Base-by-base conservation (phyloP, 495 filamentous ascomycete genomes). In the Penicillium waksmanii region DNA sequence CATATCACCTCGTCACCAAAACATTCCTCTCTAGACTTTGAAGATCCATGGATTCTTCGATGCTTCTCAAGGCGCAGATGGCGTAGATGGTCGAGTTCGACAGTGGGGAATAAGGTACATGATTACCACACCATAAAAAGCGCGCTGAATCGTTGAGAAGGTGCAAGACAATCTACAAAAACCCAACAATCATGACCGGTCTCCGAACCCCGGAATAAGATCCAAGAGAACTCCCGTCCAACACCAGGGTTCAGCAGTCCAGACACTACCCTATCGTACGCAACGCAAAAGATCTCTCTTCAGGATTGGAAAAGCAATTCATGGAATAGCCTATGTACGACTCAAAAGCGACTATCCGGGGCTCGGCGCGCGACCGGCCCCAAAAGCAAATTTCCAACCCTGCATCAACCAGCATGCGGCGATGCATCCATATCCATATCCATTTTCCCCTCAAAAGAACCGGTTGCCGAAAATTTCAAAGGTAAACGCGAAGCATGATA, bases 291-390 rank as follows among this genome's bases (percentile, higher is more conserved):
- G 64, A 34, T 66, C 60, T 61, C 66, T 66, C 46, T 68, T 49
- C 62, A 64, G 66, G 66, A 64, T 68, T 60, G 66, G 66, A 68
- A 70, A 70, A 66, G 62, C 56, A 65, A 61, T 68, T 61, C 68
- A 70, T 66, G 68, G 56, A 67, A 65, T 57, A 68, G 68, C 66
- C 68, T 68, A 70, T 70, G 60, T 68, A 68, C 43, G 60, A 68
- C 57, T 64, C 58, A 53, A 68, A 68, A 68, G 57, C 56, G 58
- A 68, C 58, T 51, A 51, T 68, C 50, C 64, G 46, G 38, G 53
- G 50, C 61, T 48, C 56, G 58, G 53, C 38, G 42, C 42, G 42
- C 18, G 17, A 21, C 60, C 53, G 53, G 50, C 27, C 36, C 36
- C 48, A 55, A 15, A 34, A 50, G 44, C 34, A 56, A 31, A 50